Evolutionary conservation across 331 rosid species (phyloP).

Genomic region (Quercus lobata): DNA sequence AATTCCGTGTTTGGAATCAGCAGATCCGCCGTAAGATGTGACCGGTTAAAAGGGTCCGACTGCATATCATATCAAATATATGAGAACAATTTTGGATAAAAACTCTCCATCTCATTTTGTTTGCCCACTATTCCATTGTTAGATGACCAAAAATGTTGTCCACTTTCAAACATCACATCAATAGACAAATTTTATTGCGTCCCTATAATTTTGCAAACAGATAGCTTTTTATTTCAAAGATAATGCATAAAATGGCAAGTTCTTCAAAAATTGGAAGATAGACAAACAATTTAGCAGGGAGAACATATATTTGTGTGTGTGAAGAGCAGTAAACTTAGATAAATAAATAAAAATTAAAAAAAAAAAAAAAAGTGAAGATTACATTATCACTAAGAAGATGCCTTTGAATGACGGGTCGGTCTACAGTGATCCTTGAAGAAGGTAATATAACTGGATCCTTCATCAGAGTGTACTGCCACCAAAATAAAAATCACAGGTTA

Average conservation of each 20-base stretch:
- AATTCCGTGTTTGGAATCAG: constrained; percentile 70
- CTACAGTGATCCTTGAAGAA: constrained; percentile 85
- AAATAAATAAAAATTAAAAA: background rate
- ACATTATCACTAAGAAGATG: constrained; percentile 96
- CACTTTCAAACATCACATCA: too few relatives aligned
- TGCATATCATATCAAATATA: constrained; percentile 33
- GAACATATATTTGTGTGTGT: too few relatives aligned
- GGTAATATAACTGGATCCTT: constrained; percentile 99
- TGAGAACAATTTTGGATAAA: background rate
- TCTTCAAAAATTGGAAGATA: too few relatives aligned
- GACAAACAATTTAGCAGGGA: too few relatives aligned
- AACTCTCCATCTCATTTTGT: too few relatives aligned
- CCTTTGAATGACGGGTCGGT: constrained; percentile 93
- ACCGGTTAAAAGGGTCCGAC: constrained; percentile 97
- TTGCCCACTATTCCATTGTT: background rate
- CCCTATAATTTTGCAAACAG: too few relatives aligned
- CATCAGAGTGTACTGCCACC: constrained; percentile 88
- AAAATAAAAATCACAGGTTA: background rate
- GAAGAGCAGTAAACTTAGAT: background rate
- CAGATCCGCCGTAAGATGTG: constrained; percentile 88
- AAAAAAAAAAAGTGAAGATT: background rate
- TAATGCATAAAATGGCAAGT: too few relatives aligned
- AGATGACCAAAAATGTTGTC: too few relatives aligned
- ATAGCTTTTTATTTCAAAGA: too few relatives aligned
- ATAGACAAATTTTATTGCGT: too few relatives aligned